phyloP scores from a whole-genome alignment of 768 basidiomycete genomes.

The Leccinum uliginosum region DNA sequence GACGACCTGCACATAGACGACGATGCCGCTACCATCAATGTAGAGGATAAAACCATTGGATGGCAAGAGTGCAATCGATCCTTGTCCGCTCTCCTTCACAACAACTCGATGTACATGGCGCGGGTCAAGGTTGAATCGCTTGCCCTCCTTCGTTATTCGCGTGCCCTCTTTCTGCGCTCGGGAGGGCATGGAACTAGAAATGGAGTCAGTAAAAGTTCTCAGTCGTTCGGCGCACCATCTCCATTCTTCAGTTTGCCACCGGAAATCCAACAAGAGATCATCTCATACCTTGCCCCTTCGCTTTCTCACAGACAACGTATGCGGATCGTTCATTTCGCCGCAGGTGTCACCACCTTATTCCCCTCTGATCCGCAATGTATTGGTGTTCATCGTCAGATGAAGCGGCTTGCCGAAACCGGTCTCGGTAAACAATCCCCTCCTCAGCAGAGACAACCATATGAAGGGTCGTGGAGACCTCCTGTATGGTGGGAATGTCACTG shows the following conservation, averaged over 20 bases:
- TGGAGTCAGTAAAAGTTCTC: slow-evolving; percentile 5
- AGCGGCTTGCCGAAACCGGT: slow-evolving; percentile 4
- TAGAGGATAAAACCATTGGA: slow-evolving; percentile 21
- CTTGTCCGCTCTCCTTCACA: slow-evolving; percentile 33
- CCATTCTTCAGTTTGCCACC: slow-evolving; percentile 45
- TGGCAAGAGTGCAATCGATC: slow-evolving; percentile 31
- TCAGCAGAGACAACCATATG: slow-evolving; percentile 16
- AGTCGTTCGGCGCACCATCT: slow-evolving; percentile 7
- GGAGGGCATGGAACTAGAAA: slow-evolving; percentile 2
- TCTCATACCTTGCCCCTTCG: slow-evolving; percentile 53
- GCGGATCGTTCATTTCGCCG: slow-evolving; percentile 50
- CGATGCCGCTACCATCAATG: slow-evolving; percentile 22
- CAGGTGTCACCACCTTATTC: slow-evolving; percentile 43
- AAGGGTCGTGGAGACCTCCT: slow-evolving; percentile 34
- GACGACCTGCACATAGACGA: slow-evolving; percentile 39
- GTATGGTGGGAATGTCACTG: slow-evolving; percentile 32
- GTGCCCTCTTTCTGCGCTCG: slow-evolving; percentile 45
- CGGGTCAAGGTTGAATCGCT: slow-evolving; percentile 45
- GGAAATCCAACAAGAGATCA: slow-evolving; percentile 55
- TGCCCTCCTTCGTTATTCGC: slow-evolving; percentile 44
- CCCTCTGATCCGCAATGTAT: slow-evolving; percentile 23
- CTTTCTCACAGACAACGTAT: slow-evolving; percentile 54
- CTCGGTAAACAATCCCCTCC: slow-evolving; percentile 6
- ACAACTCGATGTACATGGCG: slow-evolving; percentile 41
- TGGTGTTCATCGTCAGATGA: slow-evolving; percentile 2